A percentile compares a stretch with the other conserved stretches of the same genome.
Conservation (phyloP, 306 rosid species). For the Sicyos baderoa region DNA sequence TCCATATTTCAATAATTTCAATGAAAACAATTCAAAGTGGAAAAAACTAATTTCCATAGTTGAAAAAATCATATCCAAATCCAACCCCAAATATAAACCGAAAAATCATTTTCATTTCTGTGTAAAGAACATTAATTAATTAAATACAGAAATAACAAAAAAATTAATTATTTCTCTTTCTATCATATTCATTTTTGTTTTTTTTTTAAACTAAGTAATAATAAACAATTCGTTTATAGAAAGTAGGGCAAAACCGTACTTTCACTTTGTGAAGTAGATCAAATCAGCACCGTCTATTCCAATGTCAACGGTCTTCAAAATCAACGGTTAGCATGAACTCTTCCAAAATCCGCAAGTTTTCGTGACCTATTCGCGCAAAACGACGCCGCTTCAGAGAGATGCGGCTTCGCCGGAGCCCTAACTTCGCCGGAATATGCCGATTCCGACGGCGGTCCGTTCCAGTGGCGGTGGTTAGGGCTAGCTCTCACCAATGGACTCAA, state of each 20-base stretch:
- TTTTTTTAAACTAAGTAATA: background rate
- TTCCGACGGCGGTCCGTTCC: constrained; percentile 56
- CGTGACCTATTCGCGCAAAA: constrained; percentile 75
- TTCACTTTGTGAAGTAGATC: background rate
- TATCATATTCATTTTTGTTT: background rate
- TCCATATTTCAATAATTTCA: too few relatives aligned
- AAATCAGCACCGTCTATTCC: constrained; percentile 3
- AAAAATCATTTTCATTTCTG: background rate
- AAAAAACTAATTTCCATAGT: background rate
- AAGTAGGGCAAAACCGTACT: constrained; percentile 14
- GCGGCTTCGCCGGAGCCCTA: constrained; percentile 44
- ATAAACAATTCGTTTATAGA: constrained; percentile 8
- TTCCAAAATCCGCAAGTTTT: constrained; percentile 82
- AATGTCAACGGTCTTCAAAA: constrained; percentile 10
- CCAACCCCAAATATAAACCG: background rate
- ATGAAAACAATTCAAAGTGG: background rate
- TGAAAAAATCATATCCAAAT: background rate
- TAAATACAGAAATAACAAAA: constrained; percentile 8
- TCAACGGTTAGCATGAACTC: constrained; percentile 68
- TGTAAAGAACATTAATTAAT: background rate
- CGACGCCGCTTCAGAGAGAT: constrained; percentile 52
- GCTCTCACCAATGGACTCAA: constrained; percentile 84
- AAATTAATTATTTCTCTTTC: too few relatives aligned
- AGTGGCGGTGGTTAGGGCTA: constrained; percentile 51
- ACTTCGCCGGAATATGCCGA: constrained; percentile 34